Conservation (phyloP, 768 basidiomycete genomes). For the Exsudoporus frostii region DNA sequence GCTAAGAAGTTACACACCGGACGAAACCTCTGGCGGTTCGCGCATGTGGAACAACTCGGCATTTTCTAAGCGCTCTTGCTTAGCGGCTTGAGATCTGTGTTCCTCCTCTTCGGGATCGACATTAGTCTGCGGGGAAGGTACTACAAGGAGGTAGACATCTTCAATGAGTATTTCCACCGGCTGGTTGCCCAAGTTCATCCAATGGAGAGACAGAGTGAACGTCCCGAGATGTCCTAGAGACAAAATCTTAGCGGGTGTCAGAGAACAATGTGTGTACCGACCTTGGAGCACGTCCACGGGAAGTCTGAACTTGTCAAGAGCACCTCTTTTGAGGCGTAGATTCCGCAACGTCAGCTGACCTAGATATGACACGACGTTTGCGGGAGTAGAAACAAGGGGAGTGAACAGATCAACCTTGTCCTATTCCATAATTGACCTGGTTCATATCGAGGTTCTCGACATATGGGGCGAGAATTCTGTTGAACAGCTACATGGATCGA, state of each 20-base stretch:
- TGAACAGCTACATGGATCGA: constrained; percentile 57
- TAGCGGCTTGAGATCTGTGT: constrained; percentile 73
- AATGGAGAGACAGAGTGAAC: constrained; percentile 81
- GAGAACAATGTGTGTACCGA: constrained; percentile 20
- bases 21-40: constrained; percentile 48
- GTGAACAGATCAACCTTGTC: constrained; percentile 53
- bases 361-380: constrained; percentile 27
- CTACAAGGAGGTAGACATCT: constrained; percentile 92
- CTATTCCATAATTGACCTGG: constrained; percentile 92
- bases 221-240: constrained; percentile 75
- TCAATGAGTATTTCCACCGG: constrained; percentile 91
- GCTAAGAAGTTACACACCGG: constrained; percentile 36
- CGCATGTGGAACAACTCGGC: constrained; percentile 80
- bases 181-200: constrained; percentile 85
- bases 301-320: constrained; percentile 90
- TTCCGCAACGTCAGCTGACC: constrained; percentile 77
- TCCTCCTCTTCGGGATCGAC: constrained; percentile 84
- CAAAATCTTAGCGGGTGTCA: not conserved
- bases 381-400: not conserved
- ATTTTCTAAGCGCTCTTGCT: constrained; percentile 83
- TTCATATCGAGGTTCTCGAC: constrained; percentile 94
- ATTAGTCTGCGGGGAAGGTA: constrained; percentile 69
- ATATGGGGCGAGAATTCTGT: constrained; percentile 90
- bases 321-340: constrained; percentile 87
- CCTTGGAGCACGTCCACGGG: constrained; percentile 96